Base-by-base conservation (phyloP, 106 monocot genomes). In the Dendrobium nobile region DNA sequence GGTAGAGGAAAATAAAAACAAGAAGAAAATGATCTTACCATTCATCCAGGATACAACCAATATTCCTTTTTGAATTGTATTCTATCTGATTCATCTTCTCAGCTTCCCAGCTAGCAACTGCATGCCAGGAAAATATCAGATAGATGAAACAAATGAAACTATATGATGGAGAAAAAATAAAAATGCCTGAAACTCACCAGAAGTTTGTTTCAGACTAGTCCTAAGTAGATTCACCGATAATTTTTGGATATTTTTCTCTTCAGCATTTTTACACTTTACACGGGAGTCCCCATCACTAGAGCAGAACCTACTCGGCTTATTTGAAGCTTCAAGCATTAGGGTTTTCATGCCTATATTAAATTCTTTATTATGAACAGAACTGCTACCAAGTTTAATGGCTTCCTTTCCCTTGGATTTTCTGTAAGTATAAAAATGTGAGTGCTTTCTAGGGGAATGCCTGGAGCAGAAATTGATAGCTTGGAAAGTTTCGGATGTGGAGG, bases 21-120 rank as follows among this genome's bases (percentile, higher is more conserved):
- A 10, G 67, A 65, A 27, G 9, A 28, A 70, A 16, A 16, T 15
- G 78, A 83, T 68, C 85, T 83, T 84, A 96, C 95, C 89, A 89
- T 78, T 96, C 93, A 84, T 93, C 93, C 31, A 96, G 79, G 37
- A 96, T 78, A 80, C 90, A 89, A 78, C 96, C 92, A 82, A 92
- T 87, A 67, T 47, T 86, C 7, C 37, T 80, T 33, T 55, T 68
- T 20, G 65, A 72, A 75, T 72, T 76, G 79, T 85, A 13, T 51
- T 51, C 15, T 68, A 37, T 79, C 78, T 6, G 19, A 13, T 19
- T 73, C 64, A 48, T 68, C 31, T 55, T 37, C 47, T 48, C 59
- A 72, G 82, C 73, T 73, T 95, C 92, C 92, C 95, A 95, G 24
- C 73, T 76, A 77, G 91, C 80, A 88, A 94, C 93, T 96, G 87